Conservation (phyloP, 2,329 filamentous ascomycete genomes). For the Aspergillus japonicus region DNA sequence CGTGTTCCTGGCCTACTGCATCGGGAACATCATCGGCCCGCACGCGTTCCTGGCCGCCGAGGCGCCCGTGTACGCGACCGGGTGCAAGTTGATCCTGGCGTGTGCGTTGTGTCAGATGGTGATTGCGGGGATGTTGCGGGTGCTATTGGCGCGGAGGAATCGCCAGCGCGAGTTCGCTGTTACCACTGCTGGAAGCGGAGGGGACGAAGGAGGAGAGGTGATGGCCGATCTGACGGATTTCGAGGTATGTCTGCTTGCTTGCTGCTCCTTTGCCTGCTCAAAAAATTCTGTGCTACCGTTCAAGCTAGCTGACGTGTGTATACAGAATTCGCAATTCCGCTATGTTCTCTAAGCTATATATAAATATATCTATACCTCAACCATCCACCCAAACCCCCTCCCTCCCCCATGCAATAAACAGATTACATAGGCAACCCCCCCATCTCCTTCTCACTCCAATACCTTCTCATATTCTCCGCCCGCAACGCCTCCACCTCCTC, state of each 20-base stretch:
- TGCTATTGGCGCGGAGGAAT: slow-evolving; percentile 22
- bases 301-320: too few species aligned
- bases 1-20: slow-evolving; percentile 45
- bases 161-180: slow-evolving; percentile 15
- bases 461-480: slow-evolving; percentile 83
- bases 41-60: slow-evolving; percentile 45
- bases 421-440: slow-evolving; percentile 63
- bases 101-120: slow-evolving; percentile 23
- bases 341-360: too few species aligned
- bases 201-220: slow-evolving; percentile 9
- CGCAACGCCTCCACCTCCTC: slow-evolving; percentile 76
- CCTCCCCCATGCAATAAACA: too few species aligned
- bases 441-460: slow-evolving; percentile 78
- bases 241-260: slow-evolving; percentile 17
- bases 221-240: slow-evolving; percentile 30
- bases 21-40: slow-evolving; percentile 49
- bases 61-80: slow-evolving; percentile 51
- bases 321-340: too few species aligned
- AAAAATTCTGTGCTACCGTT: too few species aligned
- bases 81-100: slow-evolving; percentile 52
- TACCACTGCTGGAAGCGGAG: background rate
- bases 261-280: too few species aligned
- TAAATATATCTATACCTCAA: too few species aligned
- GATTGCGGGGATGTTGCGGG: slow-evolving; percentile 20
- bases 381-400: too few species aligned